Evolutionary conservation across 441 rosid genomes (phyloP).

Genomic region (Eutrema salsugineum): DNA sequence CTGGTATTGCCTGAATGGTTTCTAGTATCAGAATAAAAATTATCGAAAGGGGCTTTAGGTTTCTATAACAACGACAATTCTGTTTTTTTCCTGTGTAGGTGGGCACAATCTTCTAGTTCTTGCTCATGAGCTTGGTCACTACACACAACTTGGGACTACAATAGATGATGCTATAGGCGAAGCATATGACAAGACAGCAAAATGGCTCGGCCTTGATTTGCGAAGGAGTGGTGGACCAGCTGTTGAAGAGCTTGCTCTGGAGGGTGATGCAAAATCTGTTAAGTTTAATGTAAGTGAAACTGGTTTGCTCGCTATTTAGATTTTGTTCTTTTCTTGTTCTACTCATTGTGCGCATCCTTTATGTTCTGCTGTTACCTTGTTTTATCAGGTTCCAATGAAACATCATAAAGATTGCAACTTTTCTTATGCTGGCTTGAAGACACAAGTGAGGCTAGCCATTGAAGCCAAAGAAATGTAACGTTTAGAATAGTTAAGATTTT

Average conservation of each 20-base stretch:
- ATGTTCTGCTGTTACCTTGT: background rate
- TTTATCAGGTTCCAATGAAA: conserved; percentile 78
- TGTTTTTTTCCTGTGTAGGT: conserved; percentile 37
- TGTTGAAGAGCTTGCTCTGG: conserved; percentile 84
- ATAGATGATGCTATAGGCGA: conserved; percentile 96
- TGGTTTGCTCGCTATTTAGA: conserved; percentile 7
- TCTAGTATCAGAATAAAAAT: background rate
- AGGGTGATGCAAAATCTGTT: conserved; percentile 77
- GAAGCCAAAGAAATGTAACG: conserved; percentile 77
- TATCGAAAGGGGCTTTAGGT: background rate
- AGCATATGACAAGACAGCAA: conserved; percentile 90
- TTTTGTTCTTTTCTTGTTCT: background rate
- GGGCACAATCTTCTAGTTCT: conserved; percentile 89
- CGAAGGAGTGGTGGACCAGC: conserved; percentile 97
- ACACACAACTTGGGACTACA: conserved; percentile 91
- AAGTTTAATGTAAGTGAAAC: conserved; percentile 59
- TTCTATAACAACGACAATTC: background rate
- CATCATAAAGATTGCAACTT: conserved; percentile 93
- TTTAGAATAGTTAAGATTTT: background rate
- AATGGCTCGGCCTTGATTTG: conserved; percentile 96
- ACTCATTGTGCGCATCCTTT: background rate
- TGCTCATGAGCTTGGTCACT: conserved; percentile 86
- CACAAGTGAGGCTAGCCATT: conserved; percentile 91
- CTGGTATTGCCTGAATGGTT: conserved; percentile 46
- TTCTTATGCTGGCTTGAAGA: conserved; percentile 95